Conservation (phyloP, 2,329 filamentous ascomycete genomes). For the Fusarium sp. region DNA sequence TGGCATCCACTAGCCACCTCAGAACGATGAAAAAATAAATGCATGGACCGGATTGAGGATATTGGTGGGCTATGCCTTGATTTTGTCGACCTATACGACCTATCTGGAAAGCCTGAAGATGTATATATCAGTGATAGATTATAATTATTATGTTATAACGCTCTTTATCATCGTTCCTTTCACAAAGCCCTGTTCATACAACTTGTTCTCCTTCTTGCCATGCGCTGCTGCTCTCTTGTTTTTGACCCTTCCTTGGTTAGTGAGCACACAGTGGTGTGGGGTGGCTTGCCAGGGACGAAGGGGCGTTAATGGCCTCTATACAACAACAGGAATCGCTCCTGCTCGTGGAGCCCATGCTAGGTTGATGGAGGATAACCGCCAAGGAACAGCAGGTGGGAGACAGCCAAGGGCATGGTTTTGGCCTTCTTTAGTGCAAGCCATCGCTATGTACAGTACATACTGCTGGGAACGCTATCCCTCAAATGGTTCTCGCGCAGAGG, state of each 20-base stretch:
- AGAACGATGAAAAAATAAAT: background rate
- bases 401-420: constrained; percentile 17
- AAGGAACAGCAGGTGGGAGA: constrained; percentile 15
- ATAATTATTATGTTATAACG: no score
- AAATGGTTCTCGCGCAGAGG: constrained; percentile 8
- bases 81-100: background rate
- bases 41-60: background rate
- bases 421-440: constrained; percentile 25
- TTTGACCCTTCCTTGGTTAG: background rate
- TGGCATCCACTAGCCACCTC: background rate
- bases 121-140: background rate
- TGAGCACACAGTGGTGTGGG: constrained; percentile 24
- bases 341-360: constrained; percentile 1
- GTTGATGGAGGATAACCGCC: constrained; percentile 15
- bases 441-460: background rate
- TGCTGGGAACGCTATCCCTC: constrained; percentile 9
- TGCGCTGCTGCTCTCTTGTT: background rate
- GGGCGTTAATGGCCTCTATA: constrained; percentile 9
- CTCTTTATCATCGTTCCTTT: no score
- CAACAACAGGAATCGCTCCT: constrained; percentile 17
- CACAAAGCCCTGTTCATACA: background rate
- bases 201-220: background rate
- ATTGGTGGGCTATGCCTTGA: background rate
- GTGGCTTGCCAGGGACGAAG: constrained; percentile 28
- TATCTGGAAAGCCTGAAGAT: background rate